Evolutionary conservation across 768 basidiomycete species (phyloP).

Genomic region (Xerocomellus intermedius): DNA sequence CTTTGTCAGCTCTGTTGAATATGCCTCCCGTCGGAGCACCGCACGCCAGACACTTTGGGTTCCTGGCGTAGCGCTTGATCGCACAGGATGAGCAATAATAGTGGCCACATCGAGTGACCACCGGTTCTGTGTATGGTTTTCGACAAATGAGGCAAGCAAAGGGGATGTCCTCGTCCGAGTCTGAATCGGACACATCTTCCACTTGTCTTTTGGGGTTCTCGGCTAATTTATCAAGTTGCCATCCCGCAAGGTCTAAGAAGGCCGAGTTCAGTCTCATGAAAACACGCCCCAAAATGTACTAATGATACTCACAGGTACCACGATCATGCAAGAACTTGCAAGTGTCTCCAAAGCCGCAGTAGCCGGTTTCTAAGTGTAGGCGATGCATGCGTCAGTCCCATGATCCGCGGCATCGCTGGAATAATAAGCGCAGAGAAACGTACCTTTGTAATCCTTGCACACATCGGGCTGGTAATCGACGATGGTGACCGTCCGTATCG

Average conservation of each 20-base stretch:
- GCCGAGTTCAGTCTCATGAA: constrained; percentile 9
- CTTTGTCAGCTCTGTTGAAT: constrained; percentile 93
- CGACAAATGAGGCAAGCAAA: constrained; percentile 99
- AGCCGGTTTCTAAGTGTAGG: constrained; percentile 81
- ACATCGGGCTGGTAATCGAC: constrained; percentile 99
- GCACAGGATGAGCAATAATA: constrained; percentile 96
- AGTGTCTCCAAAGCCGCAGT: constrained; percentile 97
- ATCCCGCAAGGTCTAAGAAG: constrained; percentile 83
- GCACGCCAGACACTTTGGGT: constrained; percentile 94
- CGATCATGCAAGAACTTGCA: constrained; percentile 99
- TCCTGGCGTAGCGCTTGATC: constrained; percentile 91
- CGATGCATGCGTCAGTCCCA: constrained; percentile 6
- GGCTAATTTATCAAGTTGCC: constrained; percentile 95
- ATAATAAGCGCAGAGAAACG: constrained; percentile 29
- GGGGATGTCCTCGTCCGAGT: constrained; percentile 85
- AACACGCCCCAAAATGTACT: not conserved
- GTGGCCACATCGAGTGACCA: constrained; percentile 95
- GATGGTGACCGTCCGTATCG: constrained; percentile 91
- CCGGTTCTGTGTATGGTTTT: constrained; percentile 90
- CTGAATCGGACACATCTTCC: constrained; percentile 58
- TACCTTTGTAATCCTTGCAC: constrained; percentile 99
- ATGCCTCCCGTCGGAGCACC: constrained; percentile 92
- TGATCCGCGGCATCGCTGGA: constrained; percentile 11
- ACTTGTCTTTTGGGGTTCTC: constrained; percentile 65
- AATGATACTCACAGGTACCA: constrained; percentile 72